Base-by-base conservation (phyloP, 2,329 filamentous ascomycete genomes). In the Graphilbum fragrans region DNA sequence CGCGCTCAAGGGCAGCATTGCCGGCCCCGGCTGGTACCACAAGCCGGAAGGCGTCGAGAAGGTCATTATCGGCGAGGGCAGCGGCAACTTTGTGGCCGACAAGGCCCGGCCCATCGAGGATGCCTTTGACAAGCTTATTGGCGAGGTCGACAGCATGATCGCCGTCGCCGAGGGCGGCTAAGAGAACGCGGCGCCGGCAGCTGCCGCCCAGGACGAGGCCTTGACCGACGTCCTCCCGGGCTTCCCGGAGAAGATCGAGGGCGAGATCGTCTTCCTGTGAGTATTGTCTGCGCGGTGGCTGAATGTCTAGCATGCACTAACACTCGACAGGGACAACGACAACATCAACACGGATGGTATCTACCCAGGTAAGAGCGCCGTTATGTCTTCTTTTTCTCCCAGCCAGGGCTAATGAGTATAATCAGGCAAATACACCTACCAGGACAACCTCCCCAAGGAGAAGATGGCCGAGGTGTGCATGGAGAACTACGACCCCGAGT, bases 341-440 rank as follows among this genome's bases (percentile, higher is more conserved):
- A 93, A 94, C 62, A 77, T 95, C 57, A 85, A 92, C 62, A 96
- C 90, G 0, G 90, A 96, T 55, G 80, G 74, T 41, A 94, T 96
- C 58, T 96, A 96, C 59, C 83, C 87, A 0, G 86, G 84, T 11
- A 82, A 82, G 60, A 83, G 80, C 10, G 6, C 5, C 8, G 17
- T 6, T 11, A 36, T n/a, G 23, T 16, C 14, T 7, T 31, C 29
- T 14, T 5, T 31, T 31, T 31, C 12, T 31, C 12, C n/a, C 5
- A 7, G n/a, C 20, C n/a, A 17, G 10, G 38, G 3, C 14, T 5
- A 35, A 84, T 21, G 22, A 9, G 20, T 4, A 7, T 25, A n/a
- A 9, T 17, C 14, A 7, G 37, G 46, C 37, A 49, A 51, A 50
- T 49, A 86, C 59, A 95, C 88, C 0, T 96, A 96, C 61, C 86